phyloP scores from a whole-genome alignment of 139 green algal species.

The Asterochloris erici region DNA sequence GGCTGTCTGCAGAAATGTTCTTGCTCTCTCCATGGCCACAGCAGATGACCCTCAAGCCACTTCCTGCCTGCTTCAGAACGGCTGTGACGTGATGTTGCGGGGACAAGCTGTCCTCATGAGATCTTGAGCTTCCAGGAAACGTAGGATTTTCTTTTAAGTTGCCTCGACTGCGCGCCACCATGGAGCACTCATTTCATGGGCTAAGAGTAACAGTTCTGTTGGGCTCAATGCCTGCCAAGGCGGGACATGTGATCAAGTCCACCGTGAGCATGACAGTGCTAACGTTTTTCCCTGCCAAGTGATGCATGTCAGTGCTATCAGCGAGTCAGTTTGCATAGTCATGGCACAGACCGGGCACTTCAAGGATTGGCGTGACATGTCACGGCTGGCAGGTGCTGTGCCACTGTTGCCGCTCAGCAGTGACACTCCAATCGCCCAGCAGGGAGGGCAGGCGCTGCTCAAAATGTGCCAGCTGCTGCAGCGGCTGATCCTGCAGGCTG shows the following conservation, averaged over 20 bases:
- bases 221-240: no score
- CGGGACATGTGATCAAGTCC: no score
- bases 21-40: neutral
- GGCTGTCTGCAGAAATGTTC: neutral
- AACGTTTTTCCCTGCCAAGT: neutral
- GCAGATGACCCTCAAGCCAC: neutral
- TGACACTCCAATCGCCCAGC: conserved; percentile 2
- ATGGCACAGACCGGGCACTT: neutral
- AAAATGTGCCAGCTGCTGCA: conserved; percentile 3
- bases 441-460: neutral
- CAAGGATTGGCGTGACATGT: neutral
- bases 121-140: no score
- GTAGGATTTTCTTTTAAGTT: no score
- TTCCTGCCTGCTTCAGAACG: neutral
- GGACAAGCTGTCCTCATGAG: neutral
- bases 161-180: no score
- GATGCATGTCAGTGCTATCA: neutral
- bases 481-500: neutral
- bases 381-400: neutral
- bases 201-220: no score
- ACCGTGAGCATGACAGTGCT: neutral
- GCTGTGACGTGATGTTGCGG: neutral
- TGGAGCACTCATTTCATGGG: no score
- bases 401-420: conserved; percentile 8
- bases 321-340: neutral